Conservation (phyloP, 306 rosid species). For the Quercus variabilis region DNA sequence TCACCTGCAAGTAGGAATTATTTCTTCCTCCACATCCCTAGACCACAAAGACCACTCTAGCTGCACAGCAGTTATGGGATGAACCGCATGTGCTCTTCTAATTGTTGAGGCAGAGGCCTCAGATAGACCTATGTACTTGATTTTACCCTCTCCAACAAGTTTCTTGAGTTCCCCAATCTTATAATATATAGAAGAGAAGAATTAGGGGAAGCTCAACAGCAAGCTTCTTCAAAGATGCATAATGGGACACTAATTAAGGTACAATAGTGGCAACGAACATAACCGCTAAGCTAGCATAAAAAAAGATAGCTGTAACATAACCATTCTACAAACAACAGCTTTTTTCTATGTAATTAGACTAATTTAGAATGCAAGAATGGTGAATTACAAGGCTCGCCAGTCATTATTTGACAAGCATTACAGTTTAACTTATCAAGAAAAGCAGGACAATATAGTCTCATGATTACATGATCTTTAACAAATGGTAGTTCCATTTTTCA, state of each 20-base stretch:
- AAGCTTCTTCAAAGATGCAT: too few relatives aligned
- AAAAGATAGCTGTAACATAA: too few relatives aligned
- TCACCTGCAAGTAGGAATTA: conserved; percentile 60
- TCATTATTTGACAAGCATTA: too few relatives aligned
- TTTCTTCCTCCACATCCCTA: conserved; percentile 57
- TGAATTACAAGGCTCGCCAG: too few relatives aligned
- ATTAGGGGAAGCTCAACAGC: background rate
- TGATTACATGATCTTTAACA: too few relatives aligned
- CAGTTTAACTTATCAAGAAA: too few relatives aligned
- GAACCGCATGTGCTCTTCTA: conserved; percentile 77
- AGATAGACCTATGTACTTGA: conserved; percentile 56
- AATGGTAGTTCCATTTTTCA: too few relatives aligned
- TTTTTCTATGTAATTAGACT: too few relatives aligned
- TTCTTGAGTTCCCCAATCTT: conserved; percentile 71
- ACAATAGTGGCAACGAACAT: background rate
- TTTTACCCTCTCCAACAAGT: conserved; percentile 59
- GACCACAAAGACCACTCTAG: conserved; percentile 65
- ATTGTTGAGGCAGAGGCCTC: conserved; percentile 72
- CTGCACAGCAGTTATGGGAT: conserved; percentile 63
- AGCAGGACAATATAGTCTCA: too few relatives aligned
- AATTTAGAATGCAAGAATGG: too few relatives aligned
- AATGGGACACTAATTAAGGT: too few relatives aligned
- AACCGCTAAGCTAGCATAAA: background rate
- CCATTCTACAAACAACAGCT: too few relatives aligned
- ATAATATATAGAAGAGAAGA: background rate